Percentiles rank a stretch among this genome's conserved stretches.
These are phyloP conservation scores for Lagenidium giganteum DNA, from an alignment of 352 stramenopile species.

Conservation along the genomic window DNA sequence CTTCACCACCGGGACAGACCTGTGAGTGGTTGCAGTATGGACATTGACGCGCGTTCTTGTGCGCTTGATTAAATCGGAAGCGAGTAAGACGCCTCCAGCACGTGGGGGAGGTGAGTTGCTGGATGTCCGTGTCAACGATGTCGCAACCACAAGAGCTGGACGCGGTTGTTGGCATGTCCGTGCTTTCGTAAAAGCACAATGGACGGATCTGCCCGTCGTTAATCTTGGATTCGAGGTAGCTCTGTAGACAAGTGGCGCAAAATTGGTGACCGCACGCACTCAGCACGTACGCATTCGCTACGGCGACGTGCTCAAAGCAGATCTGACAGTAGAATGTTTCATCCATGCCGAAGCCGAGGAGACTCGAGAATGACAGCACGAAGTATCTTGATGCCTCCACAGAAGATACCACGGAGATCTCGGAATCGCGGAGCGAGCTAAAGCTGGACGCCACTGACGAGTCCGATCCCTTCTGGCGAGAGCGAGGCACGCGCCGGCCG, in stretches of 20 bases:
- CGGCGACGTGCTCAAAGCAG: conserved; percentile 56
- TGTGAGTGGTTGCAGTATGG: conserved; percentile 55
- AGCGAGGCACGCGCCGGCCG: too few species aligned
- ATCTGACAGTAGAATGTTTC: conserved; percentile 77
- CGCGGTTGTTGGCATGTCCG: conserved; percentile 16
- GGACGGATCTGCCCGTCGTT: conserved; percentile 56
- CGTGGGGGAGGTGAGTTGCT: conserved; percentile 29
- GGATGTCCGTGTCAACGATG: conserved; percentile 39
- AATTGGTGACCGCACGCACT: conserved; percentile 51
- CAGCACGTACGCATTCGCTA: conserved; percentile 30
- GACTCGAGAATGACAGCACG: conserved; percentile 2
- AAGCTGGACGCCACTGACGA: too few species aligned
- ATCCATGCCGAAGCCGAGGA: conserved; percentile 44
- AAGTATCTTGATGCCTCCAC: too few species aligned
- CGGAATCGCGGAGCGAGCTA: too few species aligned
- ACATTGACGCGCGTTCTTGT: conserved; percentile 52
- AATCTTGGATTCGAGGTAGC: conserved; percentile 64
- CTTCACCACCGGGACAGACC: conserved; percentile 22
- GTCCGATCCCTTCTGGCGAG: too few species aligned
- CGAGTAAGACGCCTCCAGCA: conserved; percentile 69
- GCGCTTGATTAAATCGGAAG: conserved; percentile 83
- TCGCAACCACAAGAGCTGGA: conserved; percentile 25
- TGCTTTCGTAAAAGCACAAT: conserved; percentile 54
- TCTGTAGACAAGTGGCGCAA: conserved; percentile 51
- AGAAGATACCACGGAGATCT: too few species aligned